A percentile compares a stretch with the other conserved stretches of the same genome.
Evolutionary conservation across 179 eudicot genomes (phyloP).

Genomic region (Silene noctiflora): DNA sequence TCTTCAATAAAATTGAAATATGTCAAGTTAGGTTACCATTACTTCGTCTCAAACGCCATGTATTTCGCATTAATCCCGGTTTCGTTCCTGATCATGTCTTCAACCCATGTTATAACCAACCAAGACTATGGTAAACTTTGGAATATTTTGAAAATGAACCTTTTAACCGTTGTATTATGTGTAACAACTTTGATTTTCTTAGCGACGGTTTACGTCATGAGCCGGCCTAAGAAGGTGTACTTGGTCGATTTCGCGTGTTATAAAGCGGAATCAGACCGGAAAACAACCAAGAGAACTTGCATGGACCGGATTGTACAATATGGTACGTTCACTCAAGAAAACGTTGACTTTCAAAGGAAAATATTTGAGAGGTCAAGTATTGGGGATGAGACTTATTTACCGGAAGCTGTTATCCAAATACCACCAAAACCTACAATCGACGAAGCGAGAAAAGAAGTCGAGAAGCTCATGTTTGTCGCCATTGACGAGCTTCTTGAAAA

Average conservation of each 20-base stretch:
- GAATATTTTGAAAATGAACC: slow-evolving; percentile 12
- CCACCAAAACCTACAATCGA: slow-evolving; percentile 33
- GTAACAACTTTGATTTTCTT: slow-evolving; percentile 19
- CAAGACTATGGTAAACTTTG: not conserved
- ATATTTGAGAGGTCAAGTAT: slow-evolving; percentile 34
- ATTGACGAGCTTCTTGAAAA: slow-evolving; percentile 35
- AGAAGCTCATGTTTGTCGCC: slow-evolving; percentile 34
- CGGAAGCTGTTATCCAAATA: slow-evolving; percentile 22
- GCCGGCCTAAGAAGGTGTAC: slow-evolving; percentile 32
- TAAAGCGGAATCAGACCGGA: slow-evolving; percentile 24
- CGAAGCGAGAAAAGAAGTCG: slow-evolving; percentile 35
- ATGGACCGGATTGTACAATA: slow-evolving; percentile 24
- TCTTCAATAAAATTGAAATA: slow-evolving; percentile 25
- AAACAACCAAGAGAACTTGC: slow-evolving; percentile 24
- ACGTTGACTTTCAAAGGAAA: slow-evolving; percentile 32
- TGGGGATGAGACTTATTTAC: slow-evolving; percentile 36
- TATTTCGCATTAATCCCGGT: slow-evolving; percentile 26
- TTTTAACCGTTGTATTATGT: slow-evolving; percentile 17
- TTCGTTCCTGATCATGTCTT: slow-evolving; percentile 2
- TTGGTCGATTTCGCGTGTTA: slow-evolving; percentile 30
- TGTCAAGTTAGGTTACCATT: slow-evolving; percentile 35
- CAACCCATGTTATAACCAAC: not conserved
- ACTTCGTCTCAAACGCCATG: slow-evolving; percentile 29
- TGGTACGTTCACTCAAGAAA: slow-evolving; percentile 26
- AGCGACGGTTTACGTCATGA: slow-evolving; percentile 28